phyloP scores from a whole-genome alignment of 2,329 filamentous ascomycete genomes.

The Trichocomaceae sp. region DNA sequence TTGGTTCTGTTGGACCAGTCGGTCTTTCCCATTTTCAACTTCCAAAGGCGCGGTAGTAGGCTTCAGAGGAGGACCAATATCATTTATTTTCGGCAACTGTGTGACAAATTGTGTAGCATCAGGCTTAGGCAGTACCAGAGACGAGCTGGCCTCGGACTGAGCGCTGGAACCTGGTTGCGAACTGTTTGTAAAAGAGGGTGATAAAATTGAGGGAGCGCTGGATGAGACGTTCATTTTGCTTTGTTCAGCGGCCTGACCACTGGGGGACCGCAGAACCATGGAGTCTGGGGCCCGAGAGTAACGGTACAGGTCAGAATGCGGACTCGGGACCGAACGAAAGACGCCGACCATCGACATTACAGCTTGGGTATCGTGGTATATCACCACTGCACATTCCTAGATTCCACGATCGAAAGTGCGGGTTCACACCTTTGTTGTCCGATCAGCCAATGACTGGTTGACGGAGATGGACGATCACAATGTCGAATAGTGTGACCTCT shows the following conservation, averaged over 20 bases:
- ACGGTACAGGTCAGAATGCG: conserved; percentile 10
- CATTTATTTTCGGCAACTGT: background rate
- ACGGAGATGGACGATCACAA: background rate
- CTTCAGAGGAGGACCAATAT: background rate
- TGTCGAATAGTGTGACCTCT: background rate
- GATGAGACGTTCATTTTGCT: conserved; percentile 9
- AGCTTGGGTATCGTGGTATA: background rate
- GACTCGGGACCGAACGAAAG: conserved; percentile 10
- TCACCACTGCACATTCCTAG: background rate
- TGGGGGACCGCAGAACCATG: background rate
- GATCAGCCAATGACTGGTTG: background rate
- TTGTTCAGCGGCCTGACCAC: background rate
- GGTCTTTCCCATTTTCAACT: background rate
- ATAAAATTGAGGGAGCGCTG: background rate
- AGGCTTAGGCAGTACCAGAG: background rate
- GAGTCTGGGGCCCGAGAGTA: conserved; percentile 2
- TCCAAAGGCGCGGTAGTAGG: background rate
- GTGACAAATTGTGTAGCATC: background rate
- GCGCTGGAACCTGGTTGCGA: background rate
- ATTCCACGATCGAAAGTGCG: background rate
- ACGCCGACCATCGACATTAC: conserved; percentile 12
- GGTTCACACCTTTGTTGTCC: background rate
- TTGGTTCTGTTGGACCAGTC: background rate
- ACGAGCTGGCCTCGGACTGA: background rate
- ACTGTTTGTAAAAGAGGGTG: background rate